Conservation (phyloP, 257 asterid genomes). For the Scutellaria baicalensis region DNA sequence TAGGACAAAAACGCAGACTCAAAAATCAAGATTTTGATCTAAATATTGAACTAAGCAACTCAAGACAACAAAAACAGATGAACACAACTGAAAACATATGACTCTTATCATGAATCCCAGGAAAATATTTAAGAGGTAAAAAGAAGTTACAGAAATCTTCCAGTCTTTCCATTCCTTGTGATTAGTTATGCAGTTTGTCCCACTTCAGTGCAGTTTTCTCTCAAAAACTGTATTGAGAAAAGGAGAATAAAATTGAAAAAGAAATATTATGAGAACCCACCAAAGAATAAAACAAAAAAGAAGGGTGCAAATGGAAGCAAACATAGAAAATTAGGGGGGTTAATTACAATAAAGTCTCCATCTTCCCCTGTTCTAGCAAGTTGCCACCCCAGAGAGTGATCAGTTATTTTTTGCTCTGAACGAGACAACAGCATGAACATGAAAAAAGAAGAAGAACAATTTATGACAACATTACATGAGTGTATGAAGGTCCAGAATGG, state of each 20-base stretch:
- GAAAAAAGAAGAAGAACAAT: background rate
- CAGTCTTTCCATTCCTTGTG: background rate
- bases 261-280: background rate
- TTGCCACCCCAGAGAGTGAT: conserved; percentile 27
- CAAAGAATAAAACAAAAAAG: background rate
- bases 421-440: conserved; percentile 19
- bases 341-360: conserved; percentile 13
- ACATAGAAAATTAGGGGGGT: background rate
- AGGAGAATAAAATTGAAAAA: background rate
- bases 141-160: conserved; percentile 19
- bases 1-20: background rate
- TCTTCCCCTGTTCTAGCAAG: conserved; percentile 6
- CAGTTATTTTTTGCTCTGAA: conserved; percentile 13
- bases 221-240: background rate
- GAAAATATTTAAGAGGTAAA: background rate
- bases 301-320: background rate
- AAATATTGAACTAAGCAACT: background rate
- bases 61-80: background rate
- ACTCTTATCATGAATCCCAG: background rate
- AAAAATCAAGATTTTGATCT: background rate
- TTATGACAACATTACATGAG: background rate
- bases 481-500: conserved; percentile 21
- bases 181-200: background rate
- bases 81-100: background rate
- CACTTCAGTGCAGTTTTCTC: background rate